A percentile compares a stretch with the other conserved stretches of the same genome.
Evolutionary conservation across 495 filamentous ascomycete genomes (phyloP).

Genomic region (Aspergillus indologenus): DNA sequence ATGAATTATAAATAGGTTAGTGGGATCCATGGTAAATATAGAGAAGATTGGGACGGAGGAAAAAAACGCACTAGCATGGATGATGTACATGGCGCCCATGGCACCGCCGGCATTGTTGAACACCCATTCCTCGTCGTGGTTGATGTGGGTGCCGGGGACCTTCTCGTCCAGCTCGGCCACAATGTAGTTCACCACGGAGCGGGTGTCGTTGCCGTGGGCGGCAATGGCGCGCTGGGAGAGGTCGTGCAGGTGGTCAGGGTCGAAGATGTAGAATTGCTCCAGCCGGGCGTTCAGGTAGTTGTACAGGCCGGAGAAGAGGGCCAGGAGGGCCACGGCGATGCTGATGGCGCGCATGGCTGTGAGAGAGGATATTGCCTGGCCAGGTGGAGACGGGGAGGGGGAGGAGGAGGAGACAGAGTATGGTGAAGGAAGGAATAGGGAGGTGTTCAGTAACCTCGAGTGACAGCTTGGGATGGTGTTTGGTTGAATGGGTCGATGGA

Average conservation of each 20-base stretch:
- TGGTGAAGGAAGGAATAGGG: background rate
- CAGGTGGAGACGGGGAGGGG: background rate
- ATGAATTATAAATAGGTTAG: background rate
- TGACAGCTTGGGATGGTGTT: slow-evolving; percentile 1
- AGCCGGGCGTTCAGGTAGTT: slow-evolving; percentile 66
- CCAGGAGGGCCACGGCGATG: slow-evolving; percentile 58
- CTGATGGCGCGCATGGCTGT: slow-evolving; percentile 42
- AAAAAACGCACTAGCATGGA: slow-evolving; percentile 65
- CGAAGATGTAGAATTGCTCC: slow-evolving; percentile 75
- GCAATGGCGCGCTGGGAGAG: slow-evolving; percentile 62
- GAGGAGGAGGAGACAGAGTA: background rate
- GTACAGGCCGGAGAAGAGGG: slow-evolving; percentile 55
- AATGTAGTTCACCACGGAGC: slow-evolving; percentile 64
- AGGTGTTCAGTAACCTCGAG: background rate
- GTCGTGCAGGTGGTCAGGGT: slow-evolving; percentile 62
- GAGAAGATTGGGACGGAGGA: slow-evolving; percentile 13
- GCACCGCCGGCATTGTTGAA: slow-evolving; percentile 74
- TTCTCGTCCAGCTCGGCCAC: slow-evolving; percentile 41
- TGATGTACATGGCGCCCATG: slow-evolving; percentile 88
- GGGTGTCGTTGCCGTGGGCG: slow-evolving; percentile 69
- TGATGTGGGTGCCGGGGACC: slow-evolving; percentile 38
- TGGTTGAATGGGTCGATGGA: slow-evolving; percentile 2
- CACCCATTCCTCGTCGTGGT: slow-evolving; percentile 47
- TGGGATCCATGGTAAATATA: background rate
- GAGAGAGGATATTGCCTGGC: background rate